A percentile compares a stretch with the other conserved stretches of the same genome.
These are phyloP conservation scores for Chlorella sp. DNA, from an alignment of 139 green algal species.

Conservation along the genomic window DNA sequence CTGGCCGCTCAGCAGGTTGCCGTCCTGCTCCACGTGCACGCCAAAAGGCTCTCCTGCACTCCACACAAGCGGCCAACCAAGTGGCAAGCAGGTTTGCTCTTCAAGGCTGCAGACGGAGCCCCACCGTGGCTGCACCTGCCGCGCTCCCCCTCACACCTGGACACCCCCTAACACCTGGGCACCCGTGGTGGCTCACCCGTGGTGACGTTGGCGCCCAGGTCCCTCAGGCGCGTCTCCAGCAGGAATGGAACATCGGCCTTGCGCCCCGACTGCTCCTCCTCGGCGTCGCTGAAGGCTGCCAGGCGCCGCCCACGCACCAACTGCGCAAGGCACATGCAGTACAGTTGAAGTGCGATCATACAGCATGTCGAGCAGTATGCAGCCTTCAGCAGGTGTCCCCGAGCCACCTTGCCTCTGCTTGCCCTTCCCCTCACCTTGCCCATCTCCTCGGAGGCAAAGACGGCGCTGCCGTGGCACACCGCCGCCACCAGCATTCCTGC, in stretches of 20 bases:
- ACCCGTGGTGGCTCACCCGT: no score
- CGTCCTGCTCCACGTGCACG: background rate
- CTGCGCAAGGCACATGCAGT: background rate
- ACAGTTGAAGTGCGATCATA: background rate
- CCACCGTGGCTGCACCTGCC: no score
- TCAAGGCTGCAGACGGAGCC: no score
- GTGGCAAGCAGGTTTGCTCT: no score
- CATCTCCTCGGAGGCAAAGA: background rate
- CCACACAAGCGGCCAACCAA: no score
- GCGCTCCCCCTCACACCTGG: no score
- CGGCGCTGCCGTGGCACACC: background rate
- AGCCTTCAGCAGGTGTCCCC: background rate
- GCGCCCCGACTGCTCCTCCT: background rate
- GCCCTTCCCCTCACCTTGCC: background rate
- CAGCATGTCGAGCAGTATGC: background rate
- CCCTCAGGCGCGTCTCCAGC: background rate
- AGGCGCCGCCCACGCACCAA: background rate
- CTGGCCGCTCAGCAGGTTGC: background rate
- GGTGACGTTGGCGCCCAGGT: background rate
- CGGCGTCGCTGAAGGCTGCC: background rate
- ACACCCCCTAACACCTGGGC: no score
- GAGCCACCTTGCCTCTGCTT: background rate
- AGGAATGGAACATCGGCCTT: background rate
- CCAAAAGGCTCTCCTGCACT: no score
- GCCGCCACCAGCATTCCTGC: background rate